Evolutionary conservation across 768 basidiomycete species (phyloP).

Genomic region (Suillus discolor): DNA sequence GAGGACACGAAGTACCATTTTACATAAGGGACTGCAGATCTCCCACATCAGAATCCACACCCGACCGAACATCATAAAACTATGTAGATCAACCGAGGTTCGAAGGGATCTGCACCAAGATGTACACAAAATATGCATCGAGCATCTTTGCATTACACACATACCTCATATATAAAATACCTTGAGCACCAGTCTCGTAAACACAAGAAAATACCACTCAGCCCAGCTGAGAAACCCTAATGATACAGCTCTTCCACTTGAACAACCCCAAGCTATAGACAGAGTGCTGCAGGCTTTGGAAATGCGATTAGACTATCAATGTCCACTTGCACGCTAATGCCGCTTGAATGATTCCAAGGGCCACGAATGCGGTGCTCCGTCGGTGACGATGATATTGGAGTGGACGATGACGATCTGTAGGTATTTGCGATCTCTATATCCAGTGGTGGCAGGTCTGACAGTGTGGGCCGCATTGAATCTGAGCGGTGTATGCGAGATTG

Average conservation of each 20-base stretch:
- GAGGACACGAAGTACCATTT: not conserved
- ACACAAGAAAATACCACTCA: slow-evolving; percentile 7
- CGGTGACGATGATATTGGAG: slow-evolving; percentile 20
- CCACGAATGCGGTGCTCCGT: slow-evolving; percentile 39
- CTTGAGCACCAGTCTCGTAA: slow-evolving; percentile 15
- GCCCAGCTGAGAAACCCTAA: slow-evolving; percentile 5
- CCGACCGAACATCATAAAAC: not conserved
- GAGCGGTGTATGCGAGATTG: slow-evolving; percentile 20
- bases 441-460: slow-evolving; percentile 28
- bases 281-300: slow-evolving; percentile 45
- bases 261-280: slow-evolving; percentile 12
- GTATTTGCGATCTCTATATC: slow-evolving; percentile 22
- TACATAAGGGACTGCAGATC: not conserved
- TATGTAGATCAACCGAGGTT: not conserved
- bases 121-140: slow-evolving; percentile 11
- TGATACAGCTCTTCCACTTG: not conserved
- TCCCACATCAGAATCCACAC: not conserved
- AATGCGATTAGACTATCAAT: slow-evolving; percentile 48
- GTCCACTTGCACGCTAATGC: slow-evolving; percentile 45
- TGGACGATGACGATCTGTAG: slow-evolving; percentile 16
- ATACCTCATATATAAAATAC: not conserved
- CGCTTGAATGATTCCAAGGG: slow-evolving; percentile 61
- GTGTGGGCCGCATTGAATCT: slow-evolving; percentile 11
- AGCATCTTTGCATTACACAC: slow-evolving; percentile 11
- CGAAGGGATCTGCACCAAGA: not conserved